Evolutionary conservation across 78 protist species (phyloP).

Genomic region (Tieghemostelium lacteum): DNA sequence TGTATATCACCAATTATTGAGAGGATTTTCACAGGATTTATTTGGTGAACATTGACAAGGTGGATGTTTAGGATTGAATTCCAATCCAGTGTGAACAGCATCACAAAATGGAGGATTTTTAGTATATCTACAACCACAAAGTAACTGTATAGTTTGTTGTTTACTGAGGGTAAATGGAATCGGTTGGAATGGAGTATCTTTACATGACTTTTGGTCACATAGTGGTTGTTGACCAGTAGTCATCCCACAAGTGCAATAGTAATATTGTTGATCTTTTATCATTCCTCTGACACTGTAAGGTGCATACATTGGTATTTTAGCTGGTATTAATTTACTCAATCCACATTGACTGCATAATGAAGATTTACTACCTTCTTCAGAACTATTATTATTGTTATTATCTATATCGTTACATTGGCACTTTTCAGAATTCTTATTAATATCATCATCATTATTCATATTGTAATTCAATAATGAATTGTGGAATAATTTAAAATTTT

Average conservation of each 20-base stretch:
- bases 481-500: background rate
- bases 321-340: constrained; percentile 35
- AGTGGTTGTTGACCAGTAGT: constrained; percentile 62
- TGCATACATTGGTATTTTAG: constrained; percentile 53
- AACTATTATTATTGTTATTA: background rate
- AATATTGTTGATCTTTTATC: constrained; percentile 8
- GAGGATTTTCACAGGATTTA: too few relatives aligned
- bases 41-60: constrained; percentile 69
- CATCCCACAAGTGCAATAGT: constrained; percentile 64
- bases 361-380: background rate
- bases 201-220: constrained; percentile 46
- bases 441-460: background rate
- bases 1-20: too few relatives aligned
- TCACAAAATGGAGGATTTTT: constrained; percentile 45
- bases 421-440: constrained; percentile 1
- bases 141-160: constrained; percentile 35
- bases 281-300: constrained; percentile 41
- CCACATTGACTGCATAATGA: constrained; percentile 31
- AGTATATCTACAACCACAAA: constrained; percentile 72
- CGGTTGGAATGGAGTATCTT: constrained; percentile 22
- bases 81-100: constrained; percentile 37
- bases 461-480: background rate
- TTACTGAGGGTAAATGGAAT: constrained; percentile 9
- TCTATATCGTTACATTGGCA: background rate
- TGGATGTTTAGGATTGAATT: constrained; percentile 54